Evolutionary conservation across 305 asterid genomes (phyloP).

Genomic region (Solanum hybrid): DNA sequence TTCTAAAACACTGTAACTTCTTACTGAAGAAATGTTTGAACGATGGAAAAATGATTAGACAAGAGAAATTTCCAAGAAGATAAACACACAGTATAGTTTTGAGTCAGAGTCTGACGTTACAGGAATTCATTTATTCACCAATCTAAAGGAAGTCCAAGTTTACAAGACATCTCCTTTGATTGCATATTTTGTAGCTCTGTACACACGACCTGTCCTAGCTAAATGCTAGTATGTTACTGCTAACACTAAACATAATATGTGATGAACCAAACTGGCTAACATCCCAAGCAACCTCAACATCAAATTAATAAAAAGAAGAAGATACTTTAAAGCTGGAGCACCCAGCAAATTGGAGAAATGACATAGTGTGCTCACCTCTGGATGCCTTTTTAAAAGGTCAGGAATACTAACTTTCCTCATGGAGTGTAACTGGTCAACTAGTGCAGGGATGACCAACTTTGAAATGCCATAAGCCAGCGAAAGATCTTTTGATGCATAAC

Average conservation of each 20-base stretch:
- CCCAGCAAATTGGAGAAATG: background rate
- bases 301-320: background rate
- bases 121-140: background rate
- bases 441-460: constrained; percentile 69
- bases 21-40: background rate
- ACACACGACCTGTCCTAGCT: background rate
- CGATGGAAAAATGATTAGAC: background rate
- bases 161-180: background rate
- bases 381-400: constrained; percentile 44
- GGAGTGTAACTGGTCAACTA: constrained; percentile 63
- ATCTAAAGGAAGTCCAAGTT: background rate
- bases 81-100: background rate
- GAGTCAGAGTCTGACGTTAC: background rate
- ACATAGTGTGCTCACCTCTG: constrained; percentile 38
- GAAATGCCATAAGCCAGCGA: constrained; percentile 43
- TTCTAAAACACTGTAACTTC: background rate
- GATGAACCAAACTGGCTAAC: background rate
- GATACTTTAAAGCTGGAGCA: background rate
- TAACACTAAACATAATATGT: background rate
- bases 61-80: background rate
- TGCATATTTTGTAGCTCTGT: background rate
- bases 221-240: background rate
- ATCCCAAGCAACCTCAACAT: background rate
- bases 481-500: constrained; percentile 64
- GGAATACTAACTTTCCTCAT: constrained; percentile 51